Conservation (phyloP, 1,284 basidiomycete genomes). For the Pholiota adiposa region DNA sequence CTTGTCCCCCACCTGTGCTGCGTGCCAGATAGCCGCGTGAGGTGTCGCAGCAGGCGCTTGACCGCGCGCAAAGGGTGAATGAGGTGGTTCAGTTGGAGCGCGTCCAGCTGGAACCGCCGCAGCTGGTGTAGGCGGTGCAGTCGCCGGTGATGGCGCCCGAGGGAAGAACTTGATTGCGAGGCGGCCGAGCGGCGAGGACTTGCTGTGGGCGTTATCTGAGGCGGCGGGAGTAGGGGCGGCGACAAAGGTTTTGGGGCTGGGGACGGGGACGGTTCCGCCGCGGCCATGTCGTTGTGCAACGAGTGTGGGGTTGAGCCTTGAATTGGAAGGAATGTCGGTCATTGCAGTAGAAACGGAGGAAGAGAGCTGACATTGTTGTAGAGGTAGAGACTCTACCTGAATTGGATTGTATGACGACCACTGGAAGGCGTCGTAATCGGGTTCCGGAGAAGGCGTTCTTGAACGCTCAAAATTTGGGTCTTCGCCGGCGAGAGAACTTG, state of each 20-base stretch:
- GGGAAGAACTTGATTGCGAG: conserved; percentile 53
- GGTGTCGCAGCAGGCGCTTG: conserved; percentile 35
- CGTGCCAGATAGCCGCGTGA: conserved; percentile 35
- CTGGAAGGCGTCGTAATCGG: conserved; percentile 19
- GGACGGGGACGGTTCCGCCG: conserved; percentile 15
- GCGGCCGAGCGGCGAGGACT: conserved; percentile 37
- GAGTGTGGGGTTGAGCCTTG: conserved; percentile 37
- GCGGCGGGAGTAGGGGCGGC: conserved; percentile 6
- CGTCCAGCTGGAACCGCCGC: conserved; percentile 31
- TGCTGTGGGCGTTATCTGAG: conserved; percentile 29
- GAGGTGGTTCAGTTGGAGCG: conserved; percentile 30
- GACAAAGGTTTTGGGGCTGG: conserved; percentile 8
- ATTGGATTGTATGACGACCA: conserved; percentile 37
- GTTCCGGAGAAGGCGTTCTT: conserved; percentile 44
- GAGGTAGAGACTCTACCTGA: conserved; percentile 37
- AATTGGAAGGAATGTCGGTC: conserved; percentile 41
- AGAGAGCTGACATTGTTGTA: conserved; percentile 48
- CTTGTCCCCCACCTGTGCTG: conserved; percentile 19
- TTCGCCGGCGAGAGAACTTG: conserved; percentile 35
- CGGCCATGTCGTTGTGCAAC: conserved; percentile 18
- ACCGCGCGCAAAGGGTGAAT: conserved; percentile 36
- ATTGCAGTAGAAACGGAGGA: conserved; percentile 41
- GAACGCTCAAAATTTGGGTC: conserved; percentile 41
- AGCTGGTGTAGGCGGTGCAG: conserved; percentile 36
- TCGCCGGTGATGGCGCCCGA: conserved; percentile 42